Evolutionary conservation across 73 alveolate genomes (phyloP).

Genomic region (Tetrahymena elliotti): DNA sequence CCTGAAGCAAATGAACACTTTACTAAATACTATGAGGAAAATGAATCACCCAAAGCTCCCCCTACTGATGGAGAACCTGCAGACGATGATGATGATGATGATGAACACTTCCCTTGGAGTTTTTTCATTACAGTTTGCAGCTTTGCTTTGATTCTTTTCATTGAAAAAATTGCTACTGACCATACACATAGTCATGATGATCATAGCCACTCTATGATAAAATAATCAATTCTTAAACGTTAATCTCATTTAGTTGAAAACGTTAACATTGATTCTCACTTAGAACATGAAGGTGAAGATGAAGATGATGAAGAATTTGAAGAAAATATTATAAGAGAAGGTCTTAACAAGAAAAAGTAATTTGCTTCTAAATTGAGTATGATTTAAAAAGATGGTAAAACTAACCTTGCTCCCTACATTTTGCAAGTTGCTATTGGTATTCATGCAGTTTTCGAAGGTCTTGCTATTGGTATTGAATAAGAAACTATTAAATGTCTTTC

Average conservation of each 20-base stretch:
- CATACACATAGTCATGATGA: conserved; percentile 52
- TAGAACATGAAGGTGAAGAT: conserved; percentile 11
- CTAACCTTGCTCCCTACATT: conserved; percentile 61
- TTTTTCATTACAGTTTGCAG: conserved; percentile 58
- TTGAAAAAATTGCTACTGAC: conserved; percentile 72
- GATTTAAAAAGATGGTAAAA: conserved; percentile 19
- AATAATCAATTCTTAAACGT: conserved; percentile 15
- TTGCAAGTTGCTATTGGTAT: conserved; percentile 77
- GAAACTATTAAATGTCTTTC: conserved; percentile 54
- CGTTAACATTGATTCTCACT: conserved; percentile 6
- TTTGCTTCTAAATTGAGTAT: conserved; percentile 60
- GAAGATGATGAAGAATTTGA: conserved; percentile 40
- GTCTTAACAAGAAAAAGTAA: conserved; percentile 57
- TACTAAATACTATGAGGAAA: conserved; percentile 41
- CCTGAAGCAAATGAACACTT: conserved; percentile 74
- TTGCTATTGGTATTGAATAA: conserved; percentile 79
- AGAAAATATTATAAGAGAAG: conserved; percentile 59
- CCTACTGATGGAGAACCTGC: conserved; percentile 6
- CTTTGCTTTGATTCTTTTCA: conserved; percentile 61
- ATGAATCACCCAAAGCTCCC: too few relatives aligned
- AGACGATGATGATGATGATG: conserved; percentile 7
- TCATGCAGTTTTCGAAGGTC: conserved; percentile 92
- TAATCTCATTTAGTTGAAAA: conserved; percentile 23
- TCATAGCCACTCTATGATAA: conserved; percentile 15
- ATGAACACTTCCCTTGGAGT: conserved; percentile 50